Conservation (phyloP, 2,329 filamentous ascomycete genomes). For the Cladosporium sp. region DNA sequence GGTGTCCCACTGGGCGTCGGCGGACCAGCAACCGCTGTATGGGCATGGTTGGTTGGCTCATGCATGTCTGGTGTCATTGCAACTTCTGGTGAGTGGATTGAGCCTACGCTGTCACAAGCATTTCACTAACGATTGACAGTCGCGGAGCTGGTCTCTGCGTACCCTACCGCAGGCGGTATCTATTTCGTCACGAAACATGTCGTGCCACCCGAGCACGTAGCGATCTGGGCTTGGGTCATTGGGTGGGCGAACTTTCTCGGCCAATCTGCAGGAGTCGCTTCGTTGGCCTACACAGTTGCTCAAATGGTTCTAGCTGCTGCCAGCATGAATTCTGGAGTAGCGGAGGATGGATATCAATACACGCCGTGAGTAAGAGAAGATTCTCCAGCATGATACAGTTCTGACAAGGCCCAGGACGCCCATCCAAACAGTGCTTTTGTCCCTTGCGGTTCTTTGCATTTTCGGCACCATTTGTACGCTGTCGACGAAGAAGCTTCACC, state of each 20-base stretch:
- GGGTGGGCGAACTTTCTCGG: constrained; percentile 41
- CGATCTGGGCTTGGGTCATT: constrained; percentile 55
- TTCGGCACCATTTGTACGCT: constrained; percentile 61
- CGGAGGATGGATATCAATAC: constrained; percentile 50
- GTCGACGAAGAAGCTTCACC: constrained; percentile 56
- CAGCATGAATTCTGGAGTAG: constrained; percentile 56
- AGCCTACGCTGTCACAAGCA: no score
- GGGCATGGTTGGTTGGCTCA: constrained; percentile 63
- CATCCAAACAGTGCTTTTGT: constrained; percentile 54
- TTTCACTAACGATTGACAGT: constrained; percentile 35
- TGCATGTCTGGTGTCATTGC: constrained; percentile 62
- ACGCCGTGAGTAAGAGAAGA: constrained; percentile 47
- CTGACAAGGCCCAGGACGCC: constrained; percentile 45
- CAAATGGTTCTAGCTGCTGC: constrained; percentile 61
- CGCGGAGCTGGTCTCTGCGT: constrained; percentile 62
- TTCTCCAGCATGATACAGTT: not conserved
- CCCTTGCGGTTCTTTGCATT: constrained; percentile 52
- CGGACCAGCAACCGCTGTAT: constrained; percentile 60
- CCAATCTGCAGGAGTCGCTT: constrained; percentile 52
- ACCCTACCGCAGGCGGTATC: constrained; percentile 64
- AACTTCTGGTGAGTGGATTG: constrained; percentile 55
- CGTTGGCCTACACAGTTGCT: constrained; percentile 42
- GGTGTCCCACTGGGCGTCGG: constrained; percentile 55
- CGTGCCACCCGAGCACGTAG: constrained; percentile 50
- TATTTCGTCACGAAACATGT: constrained; percentile 66